Base-by-base conservation (phyloP, 2,329 filamentous ascomycete genomes). In the Phialocephala subalpina region DNA sequence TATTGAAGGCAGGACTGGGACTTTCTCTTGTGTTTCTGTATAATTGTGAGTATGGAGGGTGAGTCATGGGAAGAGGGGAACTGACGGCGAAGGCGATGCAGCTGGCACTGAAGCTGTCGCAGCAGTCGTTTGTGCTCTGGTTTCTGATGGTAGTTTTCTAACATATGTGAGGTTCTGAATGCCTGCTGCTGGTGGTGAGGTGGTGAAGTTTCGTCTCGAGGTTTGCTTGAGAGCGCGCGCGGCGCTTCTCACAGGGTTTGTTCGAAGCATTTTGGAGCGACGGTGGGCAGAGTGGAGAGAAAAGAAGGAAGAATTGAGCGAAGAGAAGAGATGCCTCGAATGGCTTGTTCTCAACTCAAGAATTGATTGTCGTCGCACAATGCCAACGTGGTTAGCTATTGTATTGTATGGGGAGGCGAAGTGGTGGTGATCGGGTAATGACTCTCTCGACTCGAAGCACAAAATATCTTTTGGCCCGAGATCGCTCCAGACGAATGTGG, bases 1-100 rank as follows among this genome's bases (percentile, higher is more conserved):
- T 75, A 71, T 88, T 88, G 79, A 88, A 88, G 16, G 87, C 83
- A 61, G 90, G 86, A 75, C 87, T 89, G 8, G 91, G 90, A 38
- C 81, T 81, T 67, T 87, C 82, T 78, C 90, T 85, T 47, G 81
- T 77, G 73, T 85, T 82, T 70, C 86, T 89, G 60, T 58, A 65
- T 66, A 66, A 67, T 74, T 70, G 67, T 71, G 69, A 78, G 76
- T 69, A 73, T 65, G 36, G 56, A 67, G 49, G 73, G 67, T 72
- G 60, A 75, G 66, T 72, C 65, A 74, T 58, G 8, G 36, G 25
- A 18, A 14, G 60, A 52, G 53, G 25, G 25, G 49, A 29, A 52
- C 71, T 35, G 69, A 76, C 72, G 72, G 61, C 56, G 72, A 61
- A 45, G 64, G 64, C 25, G 71, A 72, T 64, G 83, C 77, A 66